Evolutionary conservation across 169 alveolate genomes (phyloP).

Genomic region (Condylostoma magnum): DNA sequence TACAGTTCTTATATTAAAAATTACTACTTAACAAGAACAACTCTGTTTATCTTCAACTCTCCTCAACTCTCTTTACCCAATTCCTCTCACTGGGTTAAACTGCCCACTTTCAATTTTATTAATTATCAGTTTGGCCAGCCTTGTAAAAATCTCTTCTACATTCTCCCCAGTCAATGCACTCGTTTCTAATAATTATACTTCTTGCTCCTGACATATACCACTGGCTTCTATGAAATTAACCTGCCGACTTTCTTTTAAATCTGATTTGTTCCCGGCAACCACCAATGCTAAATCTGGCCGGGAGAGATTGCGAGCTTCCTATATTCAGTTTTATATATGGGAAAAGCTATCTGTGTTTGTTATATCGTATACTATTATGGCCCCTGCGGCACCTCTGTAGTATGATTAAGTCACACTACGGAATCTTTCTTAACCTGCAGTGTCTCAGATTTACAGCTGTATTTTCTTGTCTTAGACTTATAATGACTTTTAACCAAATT

Average conservation of each 20-base stretch:
- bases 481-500: conserved; percentile 58
- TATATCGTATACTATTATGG: conserved; percentile 83
- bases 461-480: conserved; percentile 38
- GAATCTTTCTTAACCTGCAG: conserved; percentile 89
- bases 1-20: too few species aligned
- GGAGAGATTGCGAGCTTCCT: conserved; percentile 78
- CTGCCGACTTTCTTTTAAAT: conserved; percentile 65
- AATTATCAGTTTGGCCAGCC: conserved; percentile 73
- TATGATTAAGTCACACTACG: conserved; percentile 81
- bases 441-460: conserved; percentile 90
- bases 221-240: conserved; percentile 84
- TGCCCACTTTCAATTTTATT: conserved; percentile 81
- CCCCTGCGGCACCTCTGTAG: conserved; percentile 92
- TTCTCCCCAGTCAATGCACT: conserved; percentile 92
- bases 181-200: conserved; percentile 83
- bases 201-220: conserved; percentile 84
- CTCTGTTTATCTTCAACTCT: too few species aligned
- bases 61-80: conserved; percentile 29
- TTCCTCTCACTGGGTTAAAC: conserved; percentile 17
- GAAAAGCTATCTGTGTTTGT: conserved; percentile 77
- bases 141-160: conserved; percentile 76
- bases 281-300: conserved; percentile 77
- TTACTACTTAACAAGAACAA: too few species aligned
- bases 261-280: conserved; percentile 81
- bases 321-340: conserved; percentile 74